Evolutionary conservation across 2,329 filamentous ascomycete species (phyloP).

Genomic region (Colletotrichum echinochloae): DNA sequence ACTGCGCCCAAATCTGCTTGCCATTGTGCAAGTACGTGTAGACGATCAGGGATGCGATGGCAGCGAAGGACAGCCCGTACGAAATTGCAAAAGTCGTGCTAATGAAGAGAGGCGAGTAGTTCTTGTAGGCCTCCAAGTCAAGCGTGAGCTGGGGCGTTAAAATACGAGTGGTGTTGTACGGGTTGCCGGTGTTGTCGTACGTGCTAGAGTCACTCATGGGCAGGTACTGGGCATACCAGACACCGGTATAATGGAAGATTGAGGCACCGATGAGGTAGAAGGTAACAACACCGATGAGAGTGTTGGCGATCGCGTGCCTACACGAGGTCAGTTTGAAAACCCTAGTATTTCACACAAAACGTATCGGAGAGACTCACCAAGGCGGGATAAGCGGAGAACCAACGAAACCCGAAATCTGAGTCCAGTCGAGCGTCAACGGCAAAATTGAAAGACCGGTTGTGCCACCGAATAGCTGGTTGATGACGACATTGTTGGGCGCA

Average conservation of each 20-base stretch:
- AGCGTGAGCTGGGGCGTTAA: constrained; percentile 72
- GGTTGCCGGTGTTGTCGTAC: constrained; percentile 76
- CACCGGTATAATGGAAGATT: constrained; percentile 72
- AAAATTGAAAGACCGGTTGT: constrained; percentile 74
- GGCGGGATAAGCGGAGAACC: constrained; percentile 77
- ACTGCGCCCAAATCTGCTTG: constrained; percentile 73
- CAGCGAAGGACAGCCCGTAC: constrained; percentile 79
- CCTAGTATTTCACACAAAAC: too few relatives aligned
- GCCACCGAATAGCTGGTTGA: constrained; percentile 81
- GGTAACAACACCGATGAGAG: constrained; percentile 72
- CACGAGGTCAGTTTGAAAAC: constrained; percentile 10
- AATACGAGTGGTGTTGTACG: constrained; percentile 74
- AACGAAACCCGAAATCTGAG: constrained; percentile 76
- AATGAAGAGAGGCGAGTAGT: constrained; percentile 76
- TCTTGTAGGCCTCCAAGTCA: constrained; percentile 71
- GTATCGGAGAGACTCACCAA: constrained; percentile 60
- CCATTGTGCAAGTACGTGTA: constrained; percentile 77
- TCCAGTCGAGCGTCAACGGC: constrained; percentile 83
- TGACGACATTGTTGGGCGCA: constrained; percentile 72
- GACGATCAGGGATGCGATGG: constrained; percentile 76
- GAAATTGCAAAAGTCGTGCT: constrained; percentile 78
- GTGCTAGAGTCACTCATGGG: constrained; percentile 77
- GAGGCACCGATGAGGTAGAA: constrained; percentile 73
- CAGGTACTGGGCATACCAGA: constrained; percentile 73
- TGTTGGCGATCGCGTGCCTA: constrained; percentile 79